These are phyloP conservation scores for Bertia moriformis DNA, from an alignment of 2,329 filamentous ascomycete species.

Conservation along the genomic window DNA sequence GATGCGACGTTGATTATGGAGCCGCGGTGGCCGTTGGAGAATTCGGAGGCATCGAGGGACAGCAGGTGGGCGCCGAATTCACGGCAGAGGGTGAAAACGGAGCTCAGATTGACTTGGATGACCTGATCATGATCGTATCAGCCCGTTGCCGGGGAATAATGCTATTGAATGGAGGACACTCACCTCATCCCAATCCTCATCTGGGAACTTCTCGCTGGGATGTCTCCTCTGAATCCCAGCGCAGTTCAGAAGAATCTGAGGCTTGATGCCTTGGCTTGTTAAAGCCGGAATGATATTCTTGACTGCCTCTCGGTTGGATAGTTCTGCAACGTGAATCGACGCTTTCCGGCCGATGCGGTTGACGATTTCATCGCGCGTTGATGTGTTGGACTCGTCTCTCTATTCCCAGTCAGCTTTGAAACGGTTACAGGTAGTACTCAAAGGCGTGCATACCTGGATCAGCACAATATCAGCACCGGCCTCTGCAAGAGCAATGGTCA, in stretches of 20 bases:
- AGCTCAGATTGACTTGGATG: constrained; percentile 51
- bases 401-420: too few relatives aligned
- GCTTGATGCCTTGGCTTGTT: constrained; percentile 44
- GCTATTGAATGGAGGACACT: neutral
- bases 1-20: constrained; percentile 53
- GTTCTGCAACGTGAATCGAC: constrained; percentile 55
- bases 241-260: constrained; percentile 73
- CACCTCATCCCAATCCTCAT: constrained; percentile 60
- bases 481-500: neutral
- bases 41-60: constrained; percentile 12
- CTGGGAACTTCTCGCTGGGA: constrained; percentile 61
- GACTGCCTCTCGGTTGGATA: constrained; percentile 45
- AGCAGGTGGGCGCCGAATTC: constrained; percentile 50
- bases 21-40: constrained; percentile 23
- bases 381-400: constrained; percentile 17
- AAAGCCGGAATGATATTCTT: constrained; percentile 43
- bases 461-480: constrained; percentile 1
- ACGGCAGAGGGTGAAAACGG: constrained; percentile 46
- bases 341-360: constrained; percentile 52
- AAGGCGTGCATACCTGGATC: neutral
- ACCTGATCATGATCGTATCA: too few relatives aligned
- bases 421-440: too few relatives aligned
- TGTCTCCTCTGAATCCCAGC: constrained; percentile 75
- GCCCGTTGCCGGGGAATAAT: neutral
- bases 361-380: constrained; percentile 42